Conservation (phyloP, 208 protist species). For the Porcisia hertigi region DNA sequence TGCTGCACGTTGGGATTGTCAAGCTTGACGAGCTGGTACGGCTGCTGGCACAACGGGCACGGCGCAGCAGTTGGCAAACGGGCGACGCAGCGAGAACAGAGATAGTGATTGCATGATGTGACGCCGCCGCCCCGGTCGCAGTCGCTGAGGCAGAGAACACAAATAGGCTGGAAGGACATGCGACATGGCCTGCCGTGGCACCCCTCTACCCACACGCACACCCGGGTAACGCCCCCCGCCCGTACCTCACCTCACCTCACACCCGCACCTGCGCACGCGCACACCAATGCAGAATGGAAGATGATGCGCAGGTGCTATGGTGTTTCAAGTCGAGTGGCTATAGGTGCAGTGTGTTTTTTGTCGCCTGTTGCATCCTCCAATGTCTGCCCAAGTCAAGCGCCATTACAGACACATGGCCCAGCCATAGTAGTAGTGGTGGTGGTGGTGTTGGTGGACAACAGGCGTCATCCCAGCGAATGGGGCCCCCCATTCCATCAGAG, state of each 20-base stretch:
- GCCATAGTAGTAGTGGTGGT: no score
- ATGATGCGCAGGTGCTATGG: no score
- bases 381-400: no score
- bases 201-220: not conserved
- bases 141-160: slow-evolving; percentile 77
- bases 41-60: slow-evolving; percentile 73
- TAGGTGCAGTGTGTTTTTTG: no score
- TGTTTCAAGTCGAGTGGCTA: no score
- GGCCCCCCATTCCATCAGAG: no score
- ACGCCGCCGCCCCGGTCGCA: slow-evolving; percentile 68
- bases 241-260: not conserved
- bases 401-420: no score
- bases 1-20: slow-evolving; percentile 38
- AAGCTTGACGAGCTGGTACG: slow-evolving; percentile 26
- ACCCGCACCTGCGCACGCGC: not conserved
- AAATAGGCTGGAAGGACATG: slow-evolving; percentile 81
- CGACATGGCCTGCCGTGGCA: not conserved
- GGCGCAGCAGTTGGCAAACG: slow-evolving; percentile 43
- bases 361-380: no score
- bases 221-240: no score
- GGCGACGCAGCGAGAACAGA: slow-evolving; percentile 72
- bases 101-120: slow-evolving; percentile 87
- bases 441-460: no score
- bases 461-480: no score
- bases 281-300: not conserved